Percentiles rank a stretch among this genome's conserved stretches.
Conservation (phyloP, 768 basidiomycete genomes). For the Kwoniella heveanensis region DNA sequence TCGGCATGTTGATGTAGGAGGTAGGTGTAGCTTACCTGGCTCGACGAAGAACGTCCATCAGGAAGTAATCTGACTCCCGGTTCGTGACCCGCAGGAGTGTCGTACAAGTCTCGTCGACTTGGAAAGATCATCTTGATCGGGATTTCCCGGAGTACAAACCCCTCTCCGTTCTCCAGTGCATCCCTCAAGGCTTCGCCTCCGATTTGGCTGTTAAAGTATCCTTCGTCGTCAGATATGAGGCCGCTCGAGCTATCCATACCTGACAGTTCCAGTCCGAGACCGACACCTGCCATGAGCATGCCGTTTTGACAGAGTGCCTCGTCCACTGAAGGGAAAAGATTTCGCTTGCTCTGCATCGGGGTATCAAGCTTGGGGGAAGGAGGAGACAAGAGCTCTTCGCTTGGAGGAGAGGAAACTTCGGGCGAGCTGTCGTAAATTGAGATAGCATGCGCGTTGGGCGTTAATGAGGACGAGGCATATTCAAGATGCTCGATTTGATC, state of each 20-base stretch:
- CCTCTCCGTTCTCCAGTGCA: neutral
- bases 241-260: neutral
- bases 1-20: no score
- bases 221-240: neutral
- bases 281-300: neutral
- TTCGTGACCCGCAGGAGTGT: no score
- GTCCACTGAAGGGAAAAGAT: neutral
- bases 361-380: neutral
- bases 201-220: slow-evolving; percentile 4
- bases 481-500: slow-evolving; percentile 10
- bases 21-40: neutral
- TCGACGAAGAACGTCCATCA: no score
- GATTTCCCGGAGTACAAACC: slow-evolving; percentile 4
- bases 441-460: neutral
- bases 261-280: slow-evolving; percentile 8
- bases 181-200: slow-evolving; percentile 3
- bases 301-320: neutral
- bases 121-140: slow-evolving; percentile 12
- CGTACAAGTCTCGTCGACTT: neutral
- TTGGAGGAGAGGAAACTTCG: neutral
- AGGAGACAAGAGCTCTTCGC: slow-evolving; percentile 1
- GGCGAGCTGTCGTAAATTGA: neutral
- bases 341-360: neutral
- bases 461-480: slow-evolving; percentile 10
- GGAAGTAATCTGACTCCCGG: no score